Evolutionary conservation across 805 yeast species (phyloP), one percentile per base, ranked within the genome.

Genomic region (Saccharomycopsis sp.): DNA sequence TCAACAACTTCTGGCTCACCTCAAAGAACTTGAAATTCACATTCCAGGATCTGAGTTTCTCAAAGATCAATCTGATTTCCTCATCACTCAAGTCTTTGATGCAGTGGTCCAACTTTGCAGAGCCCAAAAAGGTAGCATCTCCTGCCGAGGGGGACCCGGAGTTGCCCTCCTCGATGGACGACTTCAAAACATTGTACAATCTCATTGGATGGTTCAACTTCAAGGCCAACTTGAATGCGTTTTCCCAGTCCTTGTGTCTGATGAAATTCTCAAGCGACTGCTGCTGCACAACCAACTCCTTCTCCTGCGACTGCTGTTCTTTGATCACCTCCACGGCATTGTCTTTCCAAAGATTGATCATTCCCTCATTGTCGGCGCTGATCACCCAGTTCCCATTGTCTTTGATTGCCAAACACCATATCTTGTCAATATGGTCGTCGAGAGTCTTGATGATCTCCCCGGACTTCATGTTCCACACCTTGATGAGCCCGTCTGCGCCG

Each of bases 281-380:
- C 53, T 89, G 96, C 59, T 86, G 81, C 58, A 89, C 97, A 20
- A 92, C 75, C 41, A 65, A 69, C 40, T 59, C 45, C 50, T 74
- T 77, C 41, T 65, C 69, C 23, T 68, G 72, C 37, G 72, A 73
- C 47, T 71, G 77, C 35, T 54, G 55, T 20, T 60, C 65, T 30
- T 44, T 41, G 37, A 38, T 12, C 38, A 60, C 52, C 55, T 82
- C 89, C 40, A 78, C 87, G 1, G 95, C 83, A 52, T 80, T 77
- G 60, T 92, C 97, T 41, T 67, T 67, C 98, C 98, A 92, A 30
- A 85, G 67, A 38, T 85, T 81, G 50, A 92, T 73, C 19, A 85
- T 79, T 41, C 96, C 95, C 60, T 92, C 97, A 1, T 96, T 96
- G 60, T 92, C 97, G 0, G 96, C 97, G 44, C 84, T 75, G 0